Conservation (phyloP, 495 filamentous ascomycete species). For the Articulospora tetracladia region DNA sequence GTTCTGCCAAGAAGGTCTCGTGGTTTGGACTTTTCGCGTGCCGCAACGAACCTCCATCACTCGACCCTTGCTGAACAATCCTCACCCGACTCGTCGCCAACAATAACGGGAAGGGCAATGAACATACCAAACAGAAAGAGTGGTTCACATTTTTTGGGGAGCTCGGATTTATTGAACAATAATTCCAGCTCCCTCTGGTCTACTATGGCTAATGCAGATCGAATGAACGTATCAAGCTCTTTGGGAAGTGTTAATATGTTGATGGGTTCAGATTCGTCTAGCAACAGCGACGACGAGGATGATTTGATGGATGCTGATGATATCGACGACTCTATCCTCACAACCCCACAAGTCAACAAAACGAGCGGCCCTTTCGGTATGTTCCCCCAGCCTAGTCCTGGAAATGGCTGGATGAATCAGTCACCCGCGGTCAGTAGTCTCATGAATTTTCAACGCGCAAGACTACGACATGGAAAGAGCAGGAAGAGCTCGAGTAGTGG, state of each 20-base stretch:
- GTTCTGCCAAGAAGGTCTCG: constrained; percentile 82
- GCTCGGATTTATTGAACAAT: constrained; percentile 37
- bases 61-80: constrained; percentile 86
- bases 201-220: constrained; percentile 49
- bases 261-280: constrained; percentile 72
- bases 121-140: constrained; percentile 57
- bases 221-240: constrained; percentile 74
- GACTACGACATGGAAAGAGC: constrained; percentile 49
- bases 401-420: constrained; percentile 54
- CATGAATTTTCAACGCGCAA: constrained; percentile 70
- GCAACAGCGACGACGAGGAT: constrained; percentile 69
- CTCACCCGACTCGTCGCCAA: constrained; percentile 92
- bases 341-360: constrained; percentile 63
- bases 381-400: constrained; percentile 39
- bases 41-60: constrained; percentile 93
- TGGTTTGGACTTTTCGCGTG: constrained; percentile 87
- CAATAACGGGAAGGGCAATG: constrained; percentile 73
- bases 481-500: constrained; percentile 67
- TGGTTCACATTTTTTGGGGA: constrained; percentile 31
- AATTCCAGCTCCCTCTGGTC: constrained; percentile 30
- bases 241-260: constrained; percentile 80
- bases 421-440: constrained; percentile 69
- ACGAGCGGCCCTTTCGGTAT: constrained; percentile 28
- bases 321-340: constrained; percentile 70
- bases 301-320: constrained; percentile 77